These are phyloP conservation scores for Yamadazyma nakazawae DNA, from an alignment of 805 yeast species.

Conservation along the genomic window DNA sequence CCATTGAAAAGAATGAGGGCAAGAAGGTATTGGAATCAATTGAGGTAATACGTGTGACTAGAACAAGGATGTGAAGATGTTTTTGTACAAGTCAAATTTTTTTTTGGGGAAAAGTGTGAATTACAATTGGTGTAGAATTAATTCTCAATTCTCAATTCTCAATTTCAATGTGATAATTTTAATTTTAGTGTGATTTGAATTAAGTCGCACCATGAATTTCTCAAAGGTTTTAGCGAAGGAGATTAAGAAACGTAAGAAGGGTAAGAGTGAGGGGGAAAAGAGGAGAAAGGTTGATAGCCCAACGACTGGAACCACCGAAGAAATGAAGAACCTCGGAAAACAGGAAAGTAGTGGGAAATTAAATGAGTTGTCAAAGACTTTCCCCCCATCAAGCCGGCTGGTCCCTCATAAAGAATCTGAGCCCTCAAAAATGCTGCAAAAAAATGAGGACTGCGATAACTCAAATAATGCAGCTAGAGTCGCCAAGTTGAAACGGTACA, in stretches of 20 bases:
- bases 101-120: not conserved
- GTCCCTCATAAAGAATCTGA: not conserved
- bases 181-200: not conserved
- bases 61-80: not conserved
- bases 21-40: not conserved
- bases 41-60: not conserved
- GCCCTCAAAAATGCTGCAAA: not conserved
- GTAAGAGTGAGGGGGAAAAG: slow-evolving; percentile 9
- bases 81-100: not conserved
- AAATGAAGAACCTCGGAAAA: too few relatives aligned
- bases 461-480: not conserved
- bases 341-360: too few relatives aligned
- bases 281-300: not conserved
- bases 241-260: slow-evolving; percentile 40
- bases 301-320: too few relatives aligned
- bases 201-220: slow-evolving; percentile 41
- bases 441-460: not conserved
- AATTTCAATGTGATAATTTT: not conserved
- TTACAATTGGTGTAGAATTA: not conserved
- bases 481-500: slow-evolving; percentile 17
- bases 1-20: slow-evolving; percentile 3
- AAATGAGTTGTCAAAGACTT: too few relatives aligned
- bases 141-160: not conserved
- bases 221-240: slow-evolving; percentile 45
- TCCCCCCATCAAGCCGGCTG: too few relatives aligned